Conservation (phyloP, 2,329 filamentous ascomycete species). For the Arthrobotrys entomopaga region DNA sequence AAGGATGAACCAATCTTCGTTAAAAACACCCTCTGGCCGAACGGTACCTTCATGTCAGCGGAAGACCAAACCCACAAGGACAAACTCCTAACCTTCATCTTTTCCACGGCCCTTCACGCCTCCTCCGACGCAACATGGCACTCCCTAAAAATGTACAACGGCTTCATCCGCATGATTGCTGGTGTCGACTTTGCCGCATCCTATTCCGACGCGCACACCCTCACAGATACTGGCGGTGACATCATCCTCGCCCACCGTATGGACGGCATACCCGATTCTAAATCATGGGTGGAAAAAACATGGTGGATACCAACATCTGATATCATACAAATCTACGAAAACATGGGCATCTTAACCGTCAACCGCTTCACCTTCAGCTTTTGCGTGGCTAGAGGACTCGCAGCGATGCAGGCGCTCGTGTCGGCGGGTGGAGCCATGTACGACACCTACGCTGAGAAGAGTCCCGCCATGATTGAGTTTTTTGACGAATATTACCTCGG, state of each 20-base stretch:
- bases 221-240: constrained; percentile 57
- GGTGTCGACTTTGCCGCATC: constrained; percentile 57
- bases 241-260: constrained; percentile 55
- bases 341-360: constrained; percentile 52
- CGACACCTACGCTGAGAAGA: constrained; percentile 54
- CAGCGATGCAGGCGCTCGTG: constrained; percentile 56
- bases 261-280: constrained; percentile 50
- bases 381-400: constrained; percentile 57
- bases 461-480: constrained; percentile 56
- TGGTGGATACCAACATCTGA: constrained; percentile 57
- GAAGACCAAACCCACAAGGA: constrained; percentile 57
- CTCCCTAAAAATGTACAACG: constrained; percentile 57
- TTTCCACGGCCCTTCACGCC: constrained; percentile 56
- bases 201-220: constrained; percentile 54
- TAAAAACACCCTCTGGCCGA: constrained; percentile 45
- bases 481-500: constrained; percentile 58
- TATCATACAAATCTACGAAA: constrained; percentile 57
- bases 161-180: constrained; percentile 56
- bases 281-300: constrained; percentile 54
- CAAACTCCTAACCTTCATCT: constrained; percentile 57
- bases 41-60: constrained; percentile 31
- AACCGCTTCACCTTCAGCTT: constrained; percentile 56
- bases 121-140: constrained; percentile 59
- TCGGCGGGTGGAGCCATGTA: constrained; percentile 54
- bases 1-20: constrained; percentile 1